Percentiles rank a stretch among this genome's conserved stretches.
Evolutionary conservation across 768 basidiomycete genomes (phyloP).

Genomic region (Leccinum subgranulosum): DNA sequence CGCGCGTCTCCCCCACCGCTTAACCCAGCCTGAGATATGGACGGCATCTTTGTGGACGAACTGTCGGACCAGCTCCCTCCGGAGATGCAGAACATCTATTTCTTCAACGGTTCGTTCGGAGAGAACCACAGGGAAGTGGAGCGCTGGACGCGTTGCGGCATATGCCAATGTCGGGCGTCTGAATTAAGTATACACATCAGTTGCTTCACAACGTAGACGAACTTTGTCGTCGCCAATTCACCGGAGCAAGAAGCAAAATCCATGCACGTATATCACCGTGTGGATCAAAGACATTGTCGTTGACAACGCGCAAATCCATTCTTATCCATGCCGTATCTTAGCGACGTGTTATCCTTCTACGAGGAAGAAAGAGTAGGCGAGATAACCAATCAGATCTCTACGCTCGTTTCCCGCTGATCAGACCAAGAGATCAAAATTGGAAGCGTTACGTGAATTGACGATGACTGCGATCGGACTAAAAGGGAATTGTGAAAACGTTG

Average conservation of each 20-base stretch:
- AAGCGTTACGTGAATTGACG: conserved; percentile 23
- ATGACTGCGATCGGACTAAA: conserved; percentile 25
- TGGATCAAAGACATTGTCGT: background rate
- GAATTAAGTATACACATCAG: conserved; percentile 21
- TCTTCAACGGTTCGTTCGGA: background rate
- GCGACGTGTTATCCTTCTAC: conserved; percentile 41
- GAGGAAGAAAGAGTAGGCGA: conserved; percentile 32
- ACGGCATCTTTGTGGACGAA: conserved; percentile 41
- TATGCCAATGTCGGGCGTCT: conserved; percentile 30
- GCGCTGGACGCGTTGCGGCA: conserved; percentile 34
- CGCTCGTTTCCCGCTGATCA: conserved; percentile 21
- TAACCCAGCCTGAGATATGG: conserved; percentile 15
- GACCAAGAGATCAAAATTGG: conserved; percentile 24
- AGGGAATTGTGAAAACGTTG: conserved; percentile 24
- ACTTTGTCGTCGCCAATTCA: conserved; percentile 33
- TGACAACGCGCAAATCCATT: background rate
- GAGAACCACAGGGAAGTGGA: conserved; percentile 24
- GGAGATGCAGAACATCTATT: conserved; percentile 7
- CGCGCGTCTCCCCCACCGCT: conserved; percentile 25
- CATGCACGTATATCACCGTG: conserved; percentile 21
- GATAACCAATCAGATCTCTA: no score
- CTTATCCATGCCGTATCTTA: conserved; percentile 8
- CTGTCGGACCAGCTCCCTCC: conserved; percentile 20
- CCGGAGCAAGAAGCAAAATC: conserved; percentile 31
- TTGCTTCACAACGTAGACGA: conserved; percentile 36